Evolutionary conservation across 140 eudicot genomes (phyloP).

Genomic region (Ambrosia hybrid): DNA sequence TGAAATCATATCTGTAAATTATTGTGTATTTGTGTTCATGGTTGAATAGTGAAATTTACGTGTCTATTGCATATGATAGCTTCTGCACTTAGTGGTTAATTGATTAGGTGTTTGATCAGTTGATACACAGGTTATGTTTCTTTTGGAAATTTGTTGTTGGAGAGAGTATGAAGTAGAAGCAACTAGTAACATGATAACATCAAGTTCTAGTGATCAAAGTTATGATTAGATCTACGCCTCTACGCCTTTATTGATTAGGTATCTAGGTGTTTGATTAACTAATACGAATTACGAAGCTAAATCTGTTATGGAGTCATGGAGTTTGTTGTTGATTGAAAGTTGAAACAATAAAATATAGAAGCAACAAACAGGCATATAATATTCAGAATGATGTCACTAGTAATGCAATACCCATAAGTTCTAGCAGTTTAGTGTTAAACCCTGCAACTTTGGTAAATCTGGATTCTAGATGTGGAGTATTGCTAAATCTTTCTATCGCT

Average conservation of each 20-base stretch:
- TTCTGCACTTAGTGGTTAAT: background rate
- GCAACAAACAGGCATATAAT: background rate
- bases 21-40: background rate
- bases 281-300: background rate
- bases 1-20: no score
- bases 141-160: no score
- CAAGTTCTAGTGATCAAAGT: no score
- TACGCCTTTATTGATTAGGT: no score
- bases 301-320: background rate
- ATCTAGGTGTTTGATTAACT: no score
- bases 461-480: background rate
- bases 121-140: no score
- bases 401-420: constrained; percentile 1
- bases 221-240: no score
- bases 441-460: background rate
- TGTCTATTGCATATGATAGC: background rate
- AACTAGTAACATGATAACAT: no score
- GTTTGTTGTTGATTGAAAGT: background rate
- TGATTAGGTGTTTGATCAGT: background rate
- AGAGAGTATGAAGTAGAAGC: no score
- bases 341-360: background rate
- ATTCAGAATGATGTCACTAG: background rate
- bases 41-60: background rate
- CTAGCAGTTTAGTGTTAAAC: background rate
- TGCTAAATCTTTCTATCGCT: background rate